phyloP scores from a whole-genome alignment of 768 basidiomycete genomes.

The Lentinula lateritia region DNA sequence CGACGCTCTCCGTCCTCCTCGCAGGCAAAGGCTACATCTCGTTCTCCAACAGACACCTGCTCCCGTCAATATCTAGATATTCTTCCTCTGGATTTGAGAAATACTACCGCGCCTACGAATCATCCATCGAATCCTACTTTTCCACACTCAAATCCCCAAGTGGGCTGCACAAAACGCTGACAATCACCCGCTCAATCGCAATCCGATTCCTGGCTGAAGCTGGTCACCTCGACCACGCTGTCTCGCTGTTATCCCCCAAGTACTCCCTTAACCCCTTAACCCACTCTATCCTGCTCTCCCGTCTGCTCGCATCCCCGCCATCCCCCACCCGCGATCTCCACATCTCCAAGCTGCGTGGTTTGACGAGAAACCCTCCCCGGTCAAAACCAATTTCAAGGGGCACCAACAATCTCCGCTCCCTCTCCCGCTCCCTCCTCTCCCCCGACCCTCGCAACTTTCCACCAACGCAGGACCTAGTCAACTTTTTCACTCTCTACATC shows the following conservation, averaged over 20 bases:
- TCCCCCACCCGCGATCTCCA: neutral
- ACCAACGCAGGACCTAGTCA: neutral
- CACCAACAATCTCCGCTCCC: no score
- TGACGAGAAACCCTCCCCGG: no score
- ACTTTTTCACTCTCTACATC: neutral
- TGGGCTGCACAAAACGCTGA: neutral
- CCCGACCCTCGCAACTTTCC: neutral
- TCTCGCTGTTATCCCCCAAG: slow-evolving; percentile 34
- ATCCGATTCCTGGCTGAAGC: slow-evolving; percentile 35
- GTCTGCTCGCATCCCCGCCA: slow-evolving; percentile 9
- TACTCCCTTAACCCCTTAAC: neutral
- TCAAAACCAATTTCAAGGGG: no score
- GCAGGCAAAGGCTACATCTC: slow-evolving; percentile 33
- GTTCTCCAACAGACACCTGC: slow-evolving; percentile 14
- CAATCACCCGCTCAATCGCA: slow-evolving; percentile 22
- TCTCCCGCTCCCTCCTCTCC: no score
- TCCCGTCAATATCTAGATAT: slow-evolving; percentile 39
- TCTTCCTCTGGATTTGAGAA: no score
- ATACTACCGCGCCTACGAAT: slow-evolving; percentile 31
- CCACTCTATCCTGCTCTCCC: slow-evolving; percentile 27
- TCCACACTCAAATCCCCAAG: no score
- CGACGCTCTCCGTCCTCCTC: slow-evolving; percentile 26
- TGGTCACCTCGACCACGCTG: slow-evolving; percentile 33
- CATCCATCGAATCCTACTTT: neutral
- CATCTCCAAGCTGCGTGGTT: neutral